Evolutionary conservation across 768 basidiomycete species (phyloP).

Genomic region (Phaeolepiota aurea): DNA sequence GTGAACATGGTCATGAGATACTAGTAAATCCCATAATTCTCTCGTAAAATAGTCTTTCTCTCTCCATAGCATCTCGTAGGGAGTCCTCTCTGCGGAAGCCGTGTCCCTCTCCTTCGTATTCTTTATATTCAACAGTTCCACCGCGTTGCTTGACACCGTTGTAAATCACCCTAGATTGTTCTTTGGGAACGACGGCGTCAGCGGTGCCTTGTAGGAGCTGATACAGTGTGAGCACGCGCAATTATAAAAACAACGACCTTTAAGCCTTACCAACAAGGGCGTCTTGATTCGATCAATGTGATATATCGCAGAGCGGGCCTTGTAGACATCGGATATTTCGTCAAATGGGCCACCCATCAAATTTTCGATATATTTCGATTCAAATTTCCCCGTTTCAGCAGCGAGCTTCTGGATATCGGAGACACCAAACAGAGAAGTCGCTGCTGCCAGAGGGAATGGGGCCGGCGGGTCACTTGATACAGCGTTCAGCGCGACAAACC

Average conservation of each 20-base stretch:
- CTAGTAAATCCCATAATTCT: neutral
- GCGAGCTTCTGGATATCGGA: slow-evolving; percentile 51
- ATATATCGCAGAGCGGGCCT: slow-evolving; percentile 1
- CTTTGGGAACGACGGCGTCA: neutral
- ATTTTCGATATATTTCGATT: slow-evolving; percentile 48
- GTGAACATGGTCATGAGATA: too few relatives aligned
- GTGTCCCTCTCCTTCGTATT: slow-evolving; percentile 1
- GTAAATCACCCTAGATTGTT: neutral
- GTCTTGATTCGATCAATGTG: neutral
- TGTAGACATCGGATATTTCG: slow-evolving; percentile 13
- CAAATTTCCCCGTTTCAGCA: slow-evolving; percentile 67
- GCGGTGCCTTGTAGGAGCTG: neutral
- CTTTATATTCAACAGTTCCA: neutral
- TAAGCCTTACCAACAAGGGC: neutral
- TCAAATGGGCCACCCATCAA: slow-evolving; percentile 53
- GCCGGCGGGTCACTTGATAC: slow-evolving; percentile 28
- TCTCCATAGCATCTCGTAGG: neutral
- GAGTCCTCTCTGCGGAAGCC: neutral
- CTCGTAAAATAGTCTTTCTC: neutral
- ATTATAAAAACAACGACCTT: neutral
- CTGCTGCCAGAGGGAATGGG: slow-evolving; percentile 46
- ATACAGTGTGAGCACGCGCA: neutral
- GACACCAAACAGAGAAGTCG: slow-evolving; percentile 59
- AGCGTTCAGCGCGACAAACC: slow-evolving; percentile 55
- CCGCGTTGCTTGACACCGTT: neutral